Conservation (phyloP, 345 rosid genomes). For the Eucalyptus pauciflora region DNA sequence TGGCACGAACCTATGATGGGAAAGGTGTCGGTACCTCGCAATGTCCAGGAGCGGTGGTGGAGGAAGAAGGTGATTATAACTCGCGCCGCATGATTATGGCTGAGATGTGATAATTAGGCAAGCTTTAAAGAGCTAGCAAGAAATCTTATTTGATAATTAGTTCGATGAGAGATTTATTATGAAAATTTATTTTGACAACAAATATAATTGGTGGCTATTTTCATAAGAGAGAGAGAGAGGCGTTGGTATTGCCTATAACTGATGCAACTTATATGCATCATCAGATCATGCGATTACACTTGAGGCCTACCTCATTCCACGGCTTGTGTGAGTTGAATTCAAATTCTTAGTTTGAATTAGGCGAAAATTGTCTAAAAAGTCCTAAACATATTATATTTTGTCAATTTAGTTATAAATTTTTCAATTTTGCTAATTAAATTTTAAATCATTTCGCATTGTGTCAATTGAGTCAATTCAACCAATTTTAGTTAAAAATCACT, state of each 20-base stretch:
- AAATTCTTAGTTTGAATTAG: too few relatives aligned
- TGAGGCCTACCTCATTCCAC: too few relatives aligned
- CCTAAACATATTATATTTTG: too few relatives aligned
- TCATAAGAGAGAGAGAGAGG: too few relatives aligned
- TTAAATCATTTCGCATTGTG: rapidly evolving
- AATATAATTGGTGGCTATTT: background rate
- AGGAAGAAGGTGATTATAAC: background rate
- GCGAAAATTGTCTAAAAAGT: too few relatives aligned
- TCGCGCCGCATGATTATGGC: background rate
- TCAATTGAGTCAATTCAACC: rapidly evolving
- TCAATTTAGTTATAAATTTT: rapidly evolving
- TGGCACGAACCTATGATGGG: background rate
- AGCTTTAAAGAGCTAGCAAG: background rate
- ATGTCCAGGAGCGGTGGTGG: background rate
- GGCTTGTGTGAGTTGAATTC: rapidly evolving
- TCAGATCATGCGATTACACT: background rate
- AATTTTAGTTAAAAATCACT: too few relatives aligned
- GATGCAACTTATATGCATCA: background rate
- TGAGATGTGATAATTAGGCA: background rate
- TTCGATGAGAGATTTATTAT: background rate
- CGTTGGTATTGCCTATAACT: rapidly evolving
- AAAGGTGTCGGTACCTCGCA: background rate
- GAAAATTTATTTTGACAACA: background rate
- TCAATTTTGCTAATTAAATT: too few relatives aligned
- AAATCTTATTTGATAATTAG: background rate